These are phyloP conservation scores for Pyrenophora tritici-repentis DNA, from an alignment of 2,329 filamentous ascomycete species.

Conservation along the genomic window DNA sequence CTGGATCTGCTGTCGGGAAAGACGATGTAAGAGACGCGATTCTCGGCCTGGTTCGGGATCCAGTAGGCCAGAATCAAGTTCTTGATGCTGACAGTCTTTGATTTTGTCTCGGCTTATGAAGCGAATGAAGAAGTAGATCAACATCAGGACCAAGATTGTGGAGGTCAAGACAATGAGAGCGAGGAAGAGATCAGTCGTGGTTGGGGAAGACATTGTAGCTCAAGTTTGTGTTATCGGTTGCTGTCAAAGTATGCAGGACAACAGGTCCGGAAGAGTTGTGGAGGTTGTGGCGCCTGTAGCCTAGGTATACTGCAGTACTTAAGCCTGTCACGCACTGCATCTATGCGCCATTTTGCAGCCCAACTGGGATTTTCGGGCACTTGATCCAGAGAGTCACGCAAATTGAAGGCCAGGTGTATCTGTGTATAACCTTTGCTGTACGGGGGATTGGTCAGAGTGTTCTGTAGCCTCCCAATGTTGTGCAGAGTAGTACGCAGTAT, in stretches of 20 bases:
- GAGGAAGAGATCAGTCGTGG: conserved; percentile 14
- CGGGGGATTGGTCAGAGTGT: conserved; percentile 2
- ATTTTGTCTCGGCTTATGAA: conserved; percentile 10
- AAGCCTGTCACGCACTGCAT: conserved; percentile 3
- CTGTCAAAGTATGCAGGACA: background rate
- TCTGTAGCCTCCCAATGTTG: background rate
- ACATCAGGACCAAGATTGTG: conserved; percentile 18
- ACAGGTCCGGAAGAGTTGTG: background rate
- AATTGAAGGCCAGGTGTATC: background rate
- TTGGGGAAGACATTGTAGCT: conserved; percentile 3
- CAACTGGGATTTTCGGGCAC: background rate
- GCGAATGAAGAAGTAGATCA: conserved; percentile 20
- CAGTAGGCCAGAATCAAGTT: background rate
- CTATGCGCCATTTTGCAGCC: background rate
- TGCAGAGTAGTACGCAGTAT: conserved; percentile 4
- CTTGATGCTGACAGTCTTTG: background rate
- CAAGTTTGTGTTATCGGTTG: background rate
- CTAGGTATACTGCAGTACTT: conserved; percentile 16
- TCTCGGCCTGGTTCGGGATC: conserved; percentile 5
- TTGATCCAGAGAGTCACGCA: background rate
- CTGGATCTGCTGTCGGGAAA: conserved; percentile 8
- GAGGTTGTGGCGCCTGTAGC: conserved; percentile 8
- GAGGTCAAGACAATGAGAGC: conserved; percentile 21
- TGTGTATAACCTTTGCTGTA: background rate
- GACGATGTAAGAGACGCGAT: conserved; percentile 8